Percentiles rank a stretch among this genome's conserved stretches.
Evolutionary conservation across 768 basidiomycete genomes (phyloP).

Genomic region (Kwoniella botswanensis): DNA sequence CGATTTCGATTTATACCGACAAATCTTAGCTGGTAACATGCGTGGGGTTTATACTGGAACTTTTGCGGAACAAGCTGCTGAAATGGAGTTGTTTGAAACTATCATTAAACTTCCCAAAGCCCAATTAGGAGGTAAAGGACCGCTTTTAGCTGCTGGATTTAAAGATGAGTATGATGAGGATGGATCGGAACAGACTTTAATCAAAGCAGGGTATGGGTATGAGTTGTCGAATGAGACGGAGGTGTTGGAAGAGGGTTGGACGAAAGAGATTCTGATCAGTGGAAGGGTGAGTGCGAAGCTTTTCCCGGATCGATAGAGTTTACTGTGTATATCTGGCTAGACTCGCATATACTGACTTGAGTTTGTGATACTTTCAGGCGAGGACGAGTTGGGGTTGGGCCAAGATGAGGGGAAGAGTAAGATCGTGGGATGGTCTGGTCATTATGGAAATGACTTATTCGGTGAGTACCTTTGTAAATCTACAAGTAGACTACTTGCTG

Average conservation of each 20-base stretch:
- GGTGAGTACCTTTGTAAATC: conserved; percentile 20
- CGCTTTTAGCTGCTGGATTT: conserved; percentile 46
- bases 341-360: no score
- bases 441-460: conserved; percentile 42
- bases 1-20: conserved; percentile 51
- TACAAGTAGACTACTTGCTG: background rate
- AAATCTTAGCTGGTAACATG: conserved; percentile 48
- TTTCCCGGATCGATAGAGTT: background rate
- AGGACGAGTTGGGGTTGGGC: conserved; percentile 50
- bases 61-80: conserved; percentile 48
- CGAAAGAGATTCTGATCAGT: conserved; percentile 55
- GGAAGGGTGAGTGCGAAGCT: conserved; percentile 33
- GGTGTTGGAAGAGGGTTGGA: conserved; percentile 53
- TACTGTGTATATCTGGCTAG: background rate
- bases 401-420: conserved; percentile 46
- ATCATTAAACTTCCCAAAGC: conserved; percentile 49
- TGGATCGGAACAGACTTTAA: conserved; percentile 29
- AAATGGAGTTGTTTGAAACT: conserved; percentile 49
- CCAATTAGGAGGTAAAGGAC: conserved; percentile 50
- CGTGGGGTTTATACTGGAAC: conserved; percentile 50
- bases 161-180: conserved; percentile 31
- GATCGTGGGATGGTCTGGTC: conserved; percentile 56
- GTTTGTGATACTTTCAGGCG: conserved; percentile 17
- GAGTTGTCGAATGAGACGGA: conserved; percentile 41
- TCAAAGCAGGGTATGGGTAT: conserved; percentile 48